These are phyloP conservation scores for Saccharomycopsis fodiens DNA, from an alignment of 805 yeast genomes.

Conservation along the genomic window DNA sequence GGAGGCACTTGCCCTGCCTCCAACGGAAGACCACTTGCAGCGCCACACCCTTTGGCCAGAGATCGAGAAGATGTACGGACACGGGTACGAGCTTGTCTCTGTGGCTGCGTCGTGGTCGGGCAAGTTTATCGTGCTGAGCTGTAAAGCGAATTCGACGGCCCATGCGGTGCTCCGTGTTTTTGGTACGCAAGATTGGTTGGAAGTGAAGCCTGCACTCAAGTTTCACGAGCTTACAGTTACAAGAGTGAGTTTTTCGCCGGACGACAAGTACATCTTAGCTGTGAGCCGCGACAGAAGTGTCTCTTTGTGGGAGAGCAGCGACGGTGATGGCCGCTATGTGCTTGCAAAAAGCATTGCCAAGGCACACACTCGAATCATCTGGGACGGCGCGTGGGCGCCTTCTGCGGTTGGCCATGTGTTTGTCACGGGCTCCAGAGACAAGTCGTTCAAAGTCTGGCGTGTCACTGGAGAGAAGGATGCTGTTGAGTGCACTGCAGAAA, in stretches of 20 bases:
- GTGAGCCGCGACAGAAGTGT: constrained; percentile 88
- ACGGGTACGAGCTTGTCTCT: constrained; percentile 88
- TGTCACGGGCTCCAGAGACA: constrained; percentile 84
- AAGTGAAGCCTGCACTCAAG: constrained; percentile 45
- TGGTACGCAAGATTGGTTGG: constrained; percentile 53
- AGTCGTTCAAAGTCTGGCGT: constrained; percentile 66
- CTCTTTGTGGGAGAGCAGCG: constrained; percentile 56
- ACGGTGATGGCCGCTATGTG: constrained; percentile 30
- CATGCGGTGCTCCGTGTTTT: constrained; percentile 85
- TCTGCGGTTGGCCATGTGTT: constrained; percentile 39
- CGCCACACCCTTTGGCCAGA: constrained; percentile 94
- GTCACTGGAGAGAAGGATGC: background rate
- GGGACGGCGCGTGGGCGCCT: constrained; percentile 93
- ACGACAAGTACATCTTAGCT: constrained; percentile 54
- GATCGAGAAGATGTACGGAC: constrained; percentile 90
- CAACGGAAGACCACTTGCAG: constrained; percentile 86
- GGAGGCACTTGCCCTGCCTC: constrained; percentile 47
- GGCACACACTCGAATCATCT: constrained; percentile 86
- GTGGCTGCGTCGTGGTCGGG: constrained; percentile 64
- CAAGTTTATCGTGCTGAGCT: constrained; percentile 74
- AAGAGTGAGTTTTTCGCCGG: constrained; percentile 66
- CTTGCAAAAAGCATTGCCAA: constrained; percentile 41
- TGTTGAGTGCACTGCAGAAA: background rate
- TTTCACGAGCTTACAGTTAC: constrained; percentile 86
- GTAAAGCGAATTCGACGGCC: constrained; percentile 72